These are phyloP conservation scores for Taphrina communis DNA, from an alignment of 1,139 yeast genomes.

Conservation along the genomic window DNA sequence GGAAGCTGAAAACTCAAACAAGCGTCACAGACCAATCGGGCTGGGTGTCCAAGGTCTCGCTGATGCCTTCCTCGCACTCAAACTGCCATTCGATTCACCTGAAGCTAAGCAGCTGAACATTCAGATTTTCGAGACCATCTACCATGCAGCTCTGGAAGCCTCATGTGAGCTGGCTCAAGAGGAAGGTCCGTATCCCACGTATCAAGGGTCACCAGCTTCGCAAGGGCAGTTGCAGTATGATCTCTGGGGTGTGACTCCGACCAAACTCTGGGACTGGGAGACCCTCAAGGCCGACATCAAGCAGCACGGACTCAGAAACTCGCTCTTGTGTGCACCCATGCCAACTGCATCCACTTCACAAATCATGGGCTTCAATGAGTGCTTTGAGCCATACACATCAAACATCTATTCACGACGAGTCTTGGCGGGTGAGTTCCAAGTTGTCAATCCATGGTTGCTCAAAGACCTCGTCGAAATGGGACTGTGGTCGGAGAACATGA, in stretches of 20 bases:
- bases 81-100: slow-evolving; percentile 78
- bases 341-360: slow-evolving; percentile 95
- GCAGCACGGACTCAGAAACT: slow-evolving; percentile 75
- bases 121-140: slow-evolving; percentile 86
- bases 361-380: slow-evolving; percentile 84
- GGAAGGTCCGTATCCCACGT: slow-evolving; percentile 71
- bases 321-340: slow-evolving; percentile 88
- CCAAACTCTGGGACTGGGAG: slow-evolving; percentile 78
- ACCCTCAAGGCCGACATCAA: slow-evolving; percentile 64
- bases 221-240: slow-evolving; percentile 79
- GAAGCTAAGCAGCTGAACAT: slow-evolving; percentile 73
- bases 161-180: slow-evolving; percentile 73
- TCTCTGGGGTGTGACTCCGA: slow-evolving; percentile 77
- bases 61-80: slow-evolving; percentile 75
- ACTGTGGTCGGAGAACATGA: slow-evolving; percentile 80
- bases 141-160: slow-evolving; percentile 83
- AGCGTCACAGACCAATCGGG: slow-evolving; percentile 83
- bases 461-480: slow-evolving; percentile 83
- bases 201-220: slow-evolving; percentile 82
- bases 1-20: slow-evolving; percentile 70
- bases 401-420: slow-evolving; percentile 87
- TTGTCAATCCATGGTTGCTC: slow-evolving; percentile 81
- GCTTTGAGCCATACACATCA: slow-evolving; percentile 90
- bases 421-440: slow-evolving; percentile 85
- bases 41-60: slow-evolving; percentile 91